Evolutionary conservation across 2,329 filamentous ascomycete species (phyloP), one percentile per base, ranked within the genome.

Genomic region (Atkinsonella hypoxylon): DNA sequence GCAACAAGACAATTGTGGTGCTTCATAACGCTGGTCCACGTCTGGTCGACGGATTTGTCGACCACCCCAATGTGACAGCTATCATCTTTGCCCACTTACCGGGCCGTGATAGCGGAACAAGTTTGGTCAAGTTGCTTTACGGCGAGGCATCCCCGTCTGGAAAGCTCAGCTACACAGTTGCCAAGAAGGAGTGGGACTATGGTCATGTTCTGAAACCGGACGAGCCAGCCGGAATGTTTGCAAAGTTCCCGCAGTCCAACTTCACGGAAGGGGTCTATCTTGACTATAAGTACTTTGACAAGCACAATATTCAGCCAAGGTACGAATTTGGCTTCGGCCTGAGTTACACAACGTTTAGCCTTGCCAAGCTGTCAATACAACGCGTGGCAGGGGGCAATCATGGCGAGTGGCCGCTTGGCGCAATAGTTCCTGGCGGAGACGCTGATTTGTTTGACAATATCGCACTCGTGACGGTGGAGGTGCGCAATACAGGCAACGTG

Each of bases 1-100:
- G 81, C 63, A 71, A 69, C 54, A 83, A 79, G 53, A 84, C 82
- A 1, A 70, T 85, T 17, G 82, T 85, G 0, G 68, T 83, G 1
- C 70, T 85, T 5, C 81, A 85, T 62, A 84, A 82, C 41, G 79
- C 80, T 1, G 82, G 82, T 65, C 68, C 75, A 17, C 71, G 81
- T 1, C 62, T 82, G 0, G 75, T 85, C 0, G 81, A 84, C 53
- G 66, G 68, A 1, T 86, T 79, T 68, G 70, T 80, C 53, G 75
- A 84, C 46, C 74, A 86, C 52, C 67, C 72, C 8, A 85, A 85
- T 54, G 74, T 86, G 34, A 84, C 80, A 0, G 80, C 75, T 1
- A 67, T 86, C 15, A 69, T 86, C 0, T 79, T 79, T 55, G 81
- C 78, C 4, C 81, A 84, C 57, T 67, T 84, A 0, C 82, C 81